Percentiles rank a stretch among this genome's conserved stretches.
Evolutionary conservation across 495 filamentous ascomycete species (phyloP).

Genomic region (Neurospora intermedia): DNA sequence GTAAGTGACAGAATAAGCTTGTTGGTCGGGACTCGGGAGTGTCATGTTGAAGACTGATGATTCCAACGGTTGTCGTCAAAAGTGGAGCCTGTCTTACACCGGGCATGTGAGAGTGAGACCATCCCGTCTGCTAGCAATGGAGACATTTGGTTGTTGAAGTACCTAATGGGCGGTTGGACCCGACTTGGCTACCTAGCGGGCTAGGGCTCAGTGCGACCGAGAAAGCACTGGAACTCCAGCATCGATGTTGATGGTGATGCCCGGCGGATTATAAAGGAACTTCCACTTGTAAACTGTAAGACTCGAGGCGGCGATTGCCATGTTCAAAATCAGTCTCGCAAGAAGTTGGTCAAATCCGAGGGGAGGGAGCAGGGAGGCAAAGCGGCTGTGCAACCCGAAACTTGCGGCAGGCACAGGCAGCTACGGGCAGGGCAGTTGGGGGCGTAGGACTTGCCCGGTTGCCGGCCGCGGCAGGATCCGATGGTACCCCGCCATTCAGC

Average conservation of each 20-base stretch:
- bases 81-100: background rate
- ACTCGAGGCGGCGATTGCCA: background rate
- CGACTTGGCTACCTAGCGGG: background rate
- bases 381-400: background rate
- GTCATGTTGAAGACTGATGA: background rate
- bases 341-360: background rate
- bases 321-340: background rate
- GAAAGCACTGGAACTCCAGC: background rate
- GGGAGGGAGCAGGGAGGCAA: background rate
- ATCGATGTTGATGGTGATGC: background rate
- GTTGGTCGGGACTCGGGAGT: background rate
- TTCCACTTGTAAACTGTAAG: background rate
- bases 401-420: background rate
- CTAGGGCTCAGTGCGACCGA: background rate
- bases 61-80: background rate
- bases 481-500: background rate
- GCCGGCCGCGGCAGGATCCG: background rate
- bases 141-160: background rate
- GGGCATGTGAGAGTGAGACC: too few relatives aligned
- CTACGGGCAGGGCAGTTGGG: background rate
- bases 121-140: background rate
- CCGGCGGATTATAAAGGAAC: background rate
- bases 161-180: background rate
- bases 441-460: background rate
- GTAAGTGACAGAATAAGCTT: too few relatives aligned